Base-by-base conservation (phyloP, 1,284 basidiomycete genomes). In the Meripilus lineatus region DNA sequence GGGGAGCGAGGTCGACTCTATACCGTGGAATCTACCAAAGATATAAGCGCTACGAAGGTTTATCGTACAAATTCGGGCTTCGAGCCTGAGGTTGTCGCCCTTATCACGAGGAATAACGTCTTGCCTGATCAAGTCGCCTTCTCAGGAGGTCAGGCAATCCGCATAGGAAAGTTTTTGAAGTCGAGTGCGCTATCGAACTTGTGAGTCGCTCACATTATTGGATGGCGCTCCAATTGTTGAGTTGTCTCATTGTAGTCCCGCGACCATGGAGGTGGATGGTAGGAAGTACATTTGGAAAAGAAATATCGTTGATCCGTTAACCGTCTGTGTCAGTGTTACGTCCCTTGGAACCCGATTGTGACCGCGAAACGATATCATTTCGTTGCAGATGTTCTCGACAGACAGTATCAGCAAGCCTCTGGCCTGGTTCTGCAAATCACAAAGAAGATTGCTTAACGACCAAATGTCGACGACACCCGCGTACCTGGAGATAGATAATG, bases 91-190 rank as follows among this genome's bases (percentile, higher is more conserved):
- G 13, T 18, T 2, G 40, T 47, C 6, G 45, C 40, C 2, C 5
- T 23, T n/a, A 23, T 47, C 25, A 20, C 33, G 15, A 23, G 45
- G 13, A 26, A 40, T 5, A 43, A 25, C 30, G 5, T 47, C 26
- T 17, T 42, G 3, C 35, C 45, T 7, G 45, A 42, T 26, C 33
- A n/a, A 17, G 24, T 47, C 17, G 28, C 35, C n/a, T 18, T 47
- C 6, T n/a, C 13, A 8, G 40, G 28, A 17, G 45, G 34, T 22
- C n/a, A 13, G 15, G 13, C 25, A 4, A 43, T 28, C 4, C 23
- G 32, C 4, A 7, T 47, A 13, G 32, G 14, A 13, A 25, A 39
- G 28, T 47, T 40, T 40, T 37, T 47, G 11, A 32, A 25, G 22
- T 33, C 26, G 18, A 20, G 25, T 2, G 10, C 13, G 17, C 21